phyloP scores from a whole-genome alignment of 179 eudicot genomes.

The Pouteria campechiana region DNA sequence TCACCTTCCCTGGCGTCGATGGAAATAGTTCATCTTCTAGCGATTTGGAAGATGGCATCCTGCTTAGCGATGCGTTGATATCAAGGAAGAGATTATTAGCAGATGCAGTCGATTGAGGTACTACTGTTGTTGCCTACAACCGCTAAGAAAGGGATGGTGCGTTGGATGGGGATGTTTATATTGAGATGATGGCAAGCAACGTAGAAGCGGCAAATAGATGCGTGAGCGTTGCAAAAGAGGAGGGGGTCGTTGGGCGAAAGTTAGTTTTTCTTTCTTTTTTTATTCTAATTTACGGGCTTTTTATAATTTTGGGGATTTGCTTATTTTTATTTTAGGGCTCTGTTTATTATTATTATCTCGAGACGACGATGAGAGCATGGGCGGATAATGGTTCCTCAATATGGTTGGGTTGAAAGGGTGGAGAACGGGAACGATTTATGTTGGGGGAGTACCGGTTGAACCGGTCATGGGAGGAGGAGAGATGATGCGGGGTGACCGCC shows the following conservation, averaged over 20 bases:
- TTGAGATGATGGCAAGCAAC: slow-evolving; percentile 11
- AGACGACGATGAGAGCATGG: no score
- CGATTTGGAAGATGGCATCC: slow-evolving; percentile 19
- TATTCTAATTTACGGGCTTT: no score
- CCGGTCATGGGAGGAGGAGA: background rate
- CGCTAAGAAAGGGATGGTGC: slow-evolving; percentile 1
- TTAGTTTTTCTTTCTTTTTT: no score
- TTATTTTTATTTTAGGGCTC: no score
- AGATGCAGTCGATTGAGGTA: slow-evolving; percentile 8
- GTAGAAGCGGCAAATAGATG: background rate
- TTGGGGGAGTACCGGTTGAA: background rate
- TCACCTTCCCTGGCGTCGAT: slow-evolving; percentile 52
- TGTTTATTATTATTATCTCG: no score
- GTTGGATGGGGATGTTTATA: slow-evolving; percentile 3
- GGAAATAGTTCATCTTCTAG: slow-evolving; percentile 47
- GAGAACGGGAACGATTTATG: background rate
- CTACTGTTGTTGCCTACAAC: slow-evolving; percentile 7
- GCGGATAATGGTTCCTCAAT: no score
- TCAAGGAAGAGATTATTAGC: background rate
- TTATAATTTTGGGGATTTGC: no score
- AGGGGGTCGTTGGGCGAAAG: slow-evolving; percentile 5
- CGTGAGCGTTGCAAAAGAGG: slow-evolving; percentile 10
- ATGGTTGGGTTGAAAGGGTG: background rate
- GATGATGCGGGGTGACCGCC: background rate
- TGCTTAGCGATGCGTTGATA: background rate